Evolutionary conservation across 2,329 filamentous ascomycete species (phyloP).

Genomic region (Cytospora schulzeri): DNA sequence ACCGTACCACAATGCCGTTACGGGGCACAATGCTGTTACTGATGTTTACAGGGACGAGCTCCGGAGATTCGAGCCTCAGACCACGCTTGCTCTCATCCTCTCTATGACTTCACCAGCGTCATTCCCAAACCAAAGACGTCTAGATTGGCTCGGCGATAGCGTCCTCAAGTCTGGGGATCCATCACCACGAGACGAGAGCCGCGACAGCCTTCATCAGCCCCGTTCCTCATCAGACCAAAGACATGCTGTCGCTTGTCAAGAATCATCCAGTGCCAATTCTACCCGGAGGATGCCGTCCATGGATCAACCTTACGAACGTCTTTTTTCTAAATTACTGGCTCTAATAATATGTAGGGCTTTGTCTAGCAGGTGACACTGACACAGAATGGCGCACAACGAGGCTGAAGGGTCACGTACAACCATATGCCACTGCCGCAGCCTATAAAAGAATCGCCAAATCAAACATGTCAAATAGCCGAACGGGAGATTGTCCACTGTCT

Average conservation of each 20-base stretch:
- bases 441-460: neutral
- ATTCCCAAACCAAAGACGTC: neutral
- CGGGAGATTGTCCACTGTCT: neutral
- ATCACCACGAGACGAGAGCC: neutral
- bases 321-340: neutral
- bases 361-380: neutral
- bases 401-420: neutral
- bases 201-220: neutral
- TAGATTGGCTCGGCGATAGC: neutral
- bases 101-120: conserved; percentile 7
- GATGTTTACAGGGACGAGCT: too few species aligned
- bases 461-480: neutral
- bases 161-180: neutral
- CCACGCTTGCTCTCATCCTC: neutral
- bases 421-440: neutral
- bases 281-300: neutral
- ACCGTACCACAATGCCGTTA: too few species aligned
- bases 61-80: neutral
- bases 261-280: neutral
- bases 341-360: neutral
- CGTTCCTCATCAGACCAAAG: neutral
- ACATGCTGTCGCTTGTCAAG: neutral
- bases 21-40: too few species aligned
- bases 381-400: neutral
- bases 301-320: neutral